Evolutionary conservation across 1,139 yeast genomes (phyloP).

Genomic region (Insectozyma bohioensis): DNA sequence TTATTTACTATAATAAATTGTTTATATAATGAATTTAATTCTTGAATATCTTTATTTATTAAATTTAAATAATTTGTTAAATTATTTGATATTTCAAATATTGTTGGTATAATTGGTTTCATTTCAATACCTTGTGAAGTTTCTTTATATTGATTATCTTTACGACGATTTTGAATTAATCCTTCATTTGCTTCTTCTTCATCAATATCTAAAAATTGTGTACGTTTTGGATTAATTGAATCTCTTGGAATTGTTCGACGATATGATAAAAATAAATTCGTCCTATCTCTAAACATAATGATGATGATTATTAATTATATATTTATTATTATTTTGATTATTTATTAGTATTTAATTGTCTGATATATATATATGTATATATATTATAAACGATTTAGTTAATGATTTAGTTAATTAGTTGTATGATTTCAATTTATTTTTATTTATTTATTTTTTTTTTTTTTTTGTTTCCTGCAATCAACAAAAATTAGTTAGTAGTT

Average conservation of each 20-base stretch:
- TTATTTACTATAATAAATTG: slow-evolving; percentile 85
- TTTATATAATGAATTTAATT: slow-evolving; percentile 69
- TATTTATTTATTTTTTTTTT: too few relatives aligned
- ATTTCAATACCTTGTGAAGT: slow-evolving; percentile 38
- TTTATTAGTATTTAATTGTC: too few relatives aligned
- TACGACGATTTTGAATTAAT: slow-evolving; percentile 26
- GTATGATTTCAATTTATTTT: too few relatives aligned
- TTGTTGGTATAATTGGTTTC: slow-evolving; percentile 68
- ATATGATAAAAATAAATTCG: slow-evolving; percentile 68
- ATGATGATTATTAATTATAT: too few relatives aligned
- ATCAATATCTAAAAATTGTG: slow-evolving; percentile 32
- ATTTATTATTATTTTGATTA: too few relatives aligned
- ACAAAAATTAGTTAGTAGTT: too few relatives aligned
- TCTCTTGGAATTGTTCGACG: slow-evolving; percentile 67
- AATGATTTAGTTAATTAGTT: too few relatives aligned
- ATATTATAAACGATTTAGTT: too few relatives aligned
- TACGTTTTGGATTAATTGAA: slow-evolving; percentile 10
- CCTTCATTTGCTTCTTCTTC: slow-evolving; percentile 56
- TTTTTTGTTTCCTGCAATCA: too few relatives aligned
- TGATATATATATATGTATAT: too few relatives aligned
- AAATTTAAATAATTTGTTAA: slow-evolving; percentile 60
- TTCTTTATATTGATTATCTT: slow-evolving; percentile 5
- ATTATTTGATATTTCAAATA: slow-evolving; percentile 71
- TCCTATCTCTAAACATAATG: slow-evolving; percentile 79
- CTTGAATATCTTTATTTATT: slow-evolving; percentile 51